Conservation (phyloP, 2,329 filamentous ascomycete genomes). For the Diaporthe sp. region DNA sequence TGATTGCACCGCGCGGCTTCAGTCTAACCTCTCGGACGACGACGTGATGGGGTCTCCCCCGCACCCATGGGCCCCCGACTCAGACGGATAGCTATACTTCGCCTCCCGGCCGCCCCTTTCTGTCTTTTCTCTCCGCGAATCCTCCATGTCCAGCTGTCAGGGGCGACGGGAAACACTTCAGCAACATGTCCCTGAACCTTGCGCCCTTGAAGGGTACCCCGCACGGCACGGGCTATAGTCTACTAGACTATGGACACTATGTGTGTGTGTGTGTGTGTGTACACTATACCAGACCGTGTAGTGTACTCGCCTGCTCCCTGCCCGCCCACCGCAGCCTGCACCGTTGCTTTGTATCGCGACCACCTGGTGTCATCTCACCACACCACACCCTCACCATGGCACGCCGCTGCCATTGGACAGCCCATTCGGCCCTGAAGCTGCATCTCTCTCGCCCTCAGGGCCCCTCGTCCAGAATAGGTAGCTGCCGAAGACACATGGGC, state of each 20-base stretch:
- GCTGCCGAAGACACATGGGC: not conserved
- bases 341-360: constrained; percentile 26
- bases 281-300: not conserved
- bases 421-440: constrained; percentile 7
- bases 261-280: not conserved
- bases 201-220: constrained; percentile 23
- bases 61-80: constrained; percentile 22
- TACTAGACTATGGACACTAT: not conserved
- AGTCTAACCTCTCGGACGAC: constrained; percentile 6
- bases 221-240: not conserved
- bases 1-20: constrained; percentile 12
- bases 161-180: constrained; percentile 16
- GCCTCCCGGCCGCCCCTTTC: constrained; percentile 17
- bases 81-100: constrained; percentile 1
- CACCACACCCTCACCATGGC: constrained; percentile 23
- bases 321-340: not conserved
- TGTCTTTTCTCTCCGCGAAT: not conserved
- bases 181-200: constrained; percentile 9
- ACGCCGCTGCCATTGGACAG: constrained; percentile 5
- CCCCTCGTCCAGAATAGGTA: constrained; percentile 8
- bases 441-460: not conserved
- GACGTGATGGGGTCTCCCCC: constrained; percentile 29
- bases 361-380: not conserved
- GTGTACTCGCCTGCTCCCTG: not conserved
- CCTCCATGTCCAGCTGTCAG: constrained; percentile 12